Base-by-base conservation (phyloP, 495 filamentous ascomycete species). In the Sabuloglossum arenarium region DNA sequence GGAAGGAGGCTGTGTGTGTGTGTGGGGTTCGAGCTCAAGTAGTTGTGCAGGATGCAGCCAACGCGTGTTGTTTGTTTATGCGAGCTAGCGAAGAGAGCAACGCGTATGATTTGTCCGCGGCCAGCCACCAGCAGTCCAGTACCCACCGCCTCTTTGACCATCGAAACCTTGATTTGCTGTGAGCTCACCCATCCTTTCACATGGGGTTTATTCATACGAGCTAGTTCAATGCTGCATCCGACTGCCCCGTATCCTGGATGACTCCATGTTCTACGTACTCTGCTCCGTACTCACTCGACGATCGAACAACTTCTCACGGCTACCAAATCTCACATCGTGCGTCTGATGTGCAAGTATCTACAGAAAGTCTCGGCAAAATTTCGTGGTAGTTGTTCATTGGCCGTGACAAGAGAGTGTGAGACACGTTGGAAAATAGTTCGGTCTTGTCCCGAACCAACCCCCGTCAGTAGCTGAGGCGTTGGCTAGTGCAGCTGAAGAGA, bases 61-160 rank as follows among this genome's bases (percentile, higher is more conserved):
- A 29, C 47, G 47, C 47, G 47, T 16, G 47, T 51, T 51, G 47
- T 51, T 51, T 51, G 47, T 51, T 51, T 51, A 51, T 51, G 14
- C 28, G 47, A 51, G 28, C 47, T 29, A 51, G 45, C 24, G 45
- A 23, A 24, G 45, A n/a, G 21, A 16, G 47, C 1, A 28, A 29
- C 47, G 47, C 47, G 47, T 29, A 4, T 51, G 24, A 51, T 51
- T 51, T 5, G 47, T 5, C 28, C 1, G 47, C 16, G n/a, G 39
- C 16, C 39, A 43, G 39, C 39, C 39, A 43, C 39, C 30, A 11
- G 30, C 30, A 32, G 5, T 32, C 4, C 30, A 4, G 11, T 11
- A 5, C 11, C 30, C 30, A 32, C 30, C 30, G 11, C 30, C 30
- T 5, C 30, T 11, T 5, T 11, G 5, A 32, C 30, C 30, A 32